Evolutionary conservation across 1,284 basidiomycete genomes (phyloP).

Genomic region (Vanrija sp.): DNA sequence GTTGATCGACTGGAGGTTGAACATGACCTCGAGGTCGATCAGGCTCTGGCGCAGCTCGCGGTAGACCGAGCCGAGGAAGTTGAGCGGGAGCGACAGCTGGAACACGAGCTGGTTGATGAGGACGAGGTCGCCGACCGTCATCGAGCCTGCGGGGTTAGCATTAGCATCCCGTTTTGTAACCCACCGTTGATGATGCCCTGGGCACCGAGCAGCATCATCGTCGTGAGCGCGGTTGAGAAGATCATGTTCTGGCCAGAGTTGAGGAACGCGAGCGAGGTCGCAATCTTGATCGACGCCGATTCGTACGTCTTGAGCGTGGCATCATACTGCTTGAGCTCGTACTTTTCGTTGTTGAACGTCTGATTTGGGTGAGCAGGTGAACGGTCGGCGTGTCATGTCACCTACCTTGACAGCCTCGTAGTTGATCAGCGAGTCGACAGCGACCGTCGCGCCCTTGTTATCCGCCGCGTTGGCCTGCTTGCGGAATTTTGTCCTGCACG

Average conservation of each 20-base stretch:
- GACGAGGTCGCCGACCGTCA: constrained; percentile 97
- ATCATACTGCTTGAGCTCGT: constrained; percentile 89
- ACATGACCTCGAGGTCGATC: constrained; percentile 93
- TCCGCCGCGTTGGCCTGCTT: constrained; percentile 94
- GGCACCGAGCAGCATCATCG: constrained; percentile 94
- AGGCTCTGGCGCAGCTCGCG: constrained; percentile 92
- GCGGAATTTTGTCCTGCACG: constrained; percentile 69
- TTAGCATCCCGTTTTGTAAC: not conserved
- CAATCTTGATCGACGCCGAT: constrained; percentile 87
- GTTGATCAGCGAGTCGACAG: constrained; percentile 94
- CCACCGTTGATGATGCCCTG: constrained; percentile 86
- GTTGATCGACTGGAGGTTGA: constrained; percentile 83
- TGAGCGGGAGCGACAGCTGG: constrained; percentile 90
- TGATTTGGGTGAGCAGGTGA: not conserved
- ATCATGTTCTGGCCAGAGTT: constrained; percentile 97
- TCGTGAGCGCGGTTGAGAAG: constrained; percentile 85
- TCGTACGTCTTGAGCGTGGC: constrained; percentile 83
- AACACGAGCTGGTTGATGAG: constrained; percentile 99
- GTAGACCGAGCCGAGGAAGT: constrained; percentile 95
- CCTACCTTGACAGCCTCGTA: constrained; percentile 87
- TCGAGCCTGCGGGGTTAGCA: constrained; percentile 62
- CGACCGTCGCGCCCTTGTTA: constrained; percentile 88
- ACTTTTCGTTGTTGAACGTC: constrained; percentile 88
- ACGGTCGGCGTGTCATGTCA: constrained; percentile 32
- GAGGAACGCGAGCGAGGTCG: constrained; percentile 85